These are phyloP conservation scores for Amauroascus niger DNA, from an alignment of 2,329 filamentous ascomycete species.

Conservation along the genomic window DNA sequence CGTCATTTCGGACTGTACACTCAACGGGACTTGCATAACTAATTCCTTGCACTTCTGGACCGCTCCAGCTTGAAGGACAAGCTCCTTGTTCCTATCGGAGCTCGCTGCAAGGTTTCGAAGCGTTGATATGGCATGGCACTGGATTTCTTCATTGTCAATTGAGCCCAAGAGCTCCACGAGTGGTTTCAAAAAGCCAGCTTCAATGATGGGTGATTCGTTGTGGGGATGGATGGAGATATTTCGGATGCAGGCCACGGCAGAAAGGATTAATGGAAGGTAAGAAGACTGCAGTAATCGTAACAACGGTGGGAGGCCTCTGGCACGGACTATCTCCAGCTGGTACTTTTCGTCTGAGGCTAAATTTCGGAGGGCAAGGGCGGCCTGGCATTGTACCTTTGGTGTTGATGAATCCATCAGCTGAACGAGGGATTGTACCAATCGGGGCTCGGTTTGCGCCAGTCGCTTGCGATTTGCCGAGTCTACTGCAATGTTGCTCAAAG, in stretches of 20 bases:
- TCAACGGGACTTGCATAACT: conserved; percentile 82
- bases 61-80: conserved; percentile 92
- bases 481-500: conserved; percentile 95
- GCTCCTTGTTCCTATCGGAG: conserved; percentile 92
- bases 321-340: conserved; percentile 90
- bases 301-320: conserved; percentile 73
- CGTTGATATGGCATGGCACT: conserved; percentile 96
- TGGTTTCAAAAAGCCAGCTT: conserved; percentile 89
- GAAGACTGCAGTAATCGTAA: conserved; percentile 87
- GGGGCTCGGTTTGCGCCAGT: conserved; percentile 79
- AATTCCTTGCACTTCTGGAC: conserved; percentile 98
- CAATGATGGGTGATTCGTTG: conserved; percentile 97
- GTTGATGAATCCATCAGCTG: conserved; percentile 96
- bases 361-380: conserved; percentile 85
- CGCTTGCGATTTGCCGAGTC: conserved; percentile 84
- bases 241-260: conserved; percentile 92
- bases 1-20: conserved; percentile 98
- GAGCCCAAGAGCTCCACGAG: conserved; percentile 88
- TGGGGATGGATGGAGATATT: conserved; percentile 98
- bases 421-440: conserved; percentile 85
- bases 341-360: conserved; percentile 97
- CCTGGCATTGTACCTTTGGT: conserved; percentile 96
- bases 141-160: conserved; percentile 96
- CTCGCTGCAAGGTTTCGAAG: conserved; percentile 90
- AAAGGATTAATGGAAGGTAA: conserved; percentile 89